Percentiles rank a stretch among this genome's conserved stretches.
Evolutionary conservation across 2,329 filamentous ascomycete species (phyloP).

Genomic region (Xylaria sp.): DNA sequence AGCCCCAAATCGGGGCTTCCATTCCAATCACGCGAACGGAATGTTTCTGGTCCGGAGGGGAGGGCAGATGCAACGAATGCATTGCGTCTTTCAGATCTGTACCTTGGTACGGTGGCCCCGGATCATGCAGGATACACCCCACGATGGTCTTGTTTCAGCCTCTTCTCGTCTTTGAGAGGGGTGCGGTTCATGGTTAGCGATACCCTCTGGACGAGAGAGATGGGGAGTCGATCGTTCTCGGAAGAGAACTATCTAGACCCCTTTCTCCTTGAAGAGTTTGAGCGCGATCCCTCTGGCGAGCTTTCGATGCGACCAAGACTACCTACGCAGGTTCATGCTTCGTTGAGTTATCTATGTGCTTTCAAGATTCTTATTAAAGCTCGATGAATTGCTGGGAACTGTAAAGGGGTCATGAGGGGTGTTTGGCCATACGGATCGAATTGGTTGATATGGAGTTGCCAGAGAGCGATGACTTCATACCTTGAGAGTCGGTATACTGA

Average conservation of each 20-base stretch:
- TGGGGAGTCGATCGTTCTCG: not conserved
- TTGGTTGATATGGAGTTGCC: not conserved
- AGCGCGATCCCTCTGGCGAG: not conserved
- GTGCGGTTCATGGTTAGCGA: constrained; percentile 1
- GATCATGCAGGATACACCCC: constrained; percentile 14
- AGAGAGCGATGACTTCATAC: not conserved
- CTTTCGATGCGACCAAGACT: no score
- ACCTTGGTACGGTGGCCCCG: not conserved
- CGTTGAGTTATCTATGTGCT: no score
- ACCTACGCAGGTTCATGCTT: no score
- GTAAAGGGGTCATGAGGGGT: not conserved
- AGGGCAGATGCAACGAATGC: constrained; percentile 11
- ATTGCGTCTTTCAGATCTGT: constrained; percentile 13
- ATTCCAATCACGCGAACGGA: constrained; percentile 14
- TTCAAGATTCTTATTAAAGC: no score
- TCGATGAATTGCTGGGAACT: no score
- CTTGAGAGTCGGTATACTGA: not conserved
- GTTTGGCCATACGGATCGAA: not conserved
- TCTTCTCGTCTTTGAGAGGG: constrained; percentile 16
- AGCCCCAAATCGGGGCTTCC: constrained; percentile 3
- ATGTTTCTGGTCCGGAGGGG: not conserved
- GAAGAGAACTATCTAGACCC: not conserved
- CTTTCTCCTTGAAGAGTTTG: not conserved
- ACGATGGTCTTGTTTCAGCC: constrained; percentile 14
- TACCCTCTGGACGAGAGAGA: not conserved